These are phyloP conservation scores for Iris macrosiphon DNA, from an alignment of 106 monocot genomes.

Conservation along the genomic window DNA sequence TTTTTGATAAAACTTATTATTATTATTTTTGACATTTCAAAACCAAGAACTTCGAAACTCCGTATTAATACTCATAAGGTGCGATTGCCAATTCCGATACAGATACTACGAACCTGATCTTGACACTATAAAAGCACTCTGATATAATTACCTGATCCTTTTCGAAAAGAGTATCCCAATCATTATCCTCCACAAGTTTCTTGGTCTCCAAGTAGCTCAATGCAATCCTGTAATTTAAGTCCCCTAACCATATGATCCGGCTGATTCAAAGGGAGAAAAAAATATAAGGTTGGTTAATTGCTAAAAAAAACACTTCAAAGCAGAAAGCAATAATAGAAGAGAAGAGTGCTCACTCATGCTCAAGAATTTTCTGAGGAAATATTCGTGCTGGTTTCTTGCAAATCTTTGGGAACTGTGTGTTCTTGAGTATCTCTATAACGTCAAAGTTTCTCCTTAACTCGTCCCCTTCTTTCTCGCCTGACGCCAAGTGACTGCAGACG, in stretches of 20 bases:
- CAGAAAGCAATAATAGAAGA: no score
- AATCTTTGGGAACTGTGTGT: constrained; percentile 48
- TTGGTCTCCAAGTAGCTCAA: constrained; percentile 56
- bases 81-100: no score
- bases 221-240: constrained; percentile 69
- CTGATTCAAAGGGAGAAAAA: no score
- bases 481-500: constrained; percentile 63
- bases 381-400: constrained; percentile 31
- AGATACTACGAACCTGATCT: no score
- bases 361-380: constrained; percentile 48
- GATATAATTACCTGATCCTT: constrained; percentile 79
- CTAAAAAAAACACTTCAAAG: no score
- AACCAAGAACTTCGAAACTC: no score
- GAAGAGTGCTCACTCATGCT: constrained; percentile 52
- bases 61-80: no score
- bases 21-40: no score
- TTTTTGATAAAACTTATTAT: no score
- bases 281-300: no score
- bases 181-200: constrained; percentile 46
- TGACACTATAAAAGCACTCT: no score
- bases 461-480: constrained; percentile 71
- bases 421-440: constrained; percentile 60
- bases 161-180: constrained; percentile 65
- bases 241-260: constrained; percentile 76
- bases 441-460: constrained; percentile 60